Evolutionary conservation across 768 basidiomycete species (phyloP), one percentile per base, ranked within the genome.

Genomic region (Suillus luteus): DNA sequence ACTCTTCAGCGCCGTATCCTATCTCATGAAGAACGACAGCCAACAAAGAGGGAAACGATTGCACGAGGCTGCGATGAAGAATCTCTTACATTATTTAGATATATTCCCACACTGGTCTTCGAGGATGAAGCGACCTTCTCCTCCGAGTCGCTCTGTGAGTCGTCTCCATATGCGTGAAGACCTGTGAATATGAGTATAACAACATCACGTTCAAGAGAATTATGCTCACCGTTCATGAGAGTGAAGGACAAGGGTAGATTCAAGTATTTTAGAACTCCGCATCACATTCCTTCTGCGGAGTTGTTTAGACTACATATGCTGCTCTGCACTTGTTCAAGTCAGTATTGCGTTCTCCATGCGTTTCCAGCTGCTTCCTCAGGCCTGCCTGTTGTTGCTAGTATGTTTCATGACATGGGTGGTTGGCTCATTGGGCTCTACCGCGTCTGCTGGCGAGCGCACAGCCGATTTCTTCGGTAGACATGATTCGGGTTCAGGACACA

Each of bases 41-140:
- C 80, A 85, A 79, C 80, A 84, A 83, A 82, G 79, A 86, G 87
- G 86, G 85, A 88, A 88, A 86, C 81, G 76, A 76, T 66, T 62
- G 67, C 67, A 69, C 77, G 65, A 72, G 68, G 70, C 66, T 68
- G 64, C 68, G 70, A 76, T 72, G 73, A 69, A 76, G 81, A 78
- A 77, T 75, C 80, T 85, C 88, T 89, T 85, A 89, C 88, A 89
- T 87, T 80, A 69, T 78, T 69, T 17, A 58, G 24, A 58, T 60
- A 49, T 48, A 51, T 64, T 24, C 59, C 62, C 59, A 57, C 55
- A 24, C 51, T 31, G 27, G 59, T 60, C 59, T 62, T 70, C 49
- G 73, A 73, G 51, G 75, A 73, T 51, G 76, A 73, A 61, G 76
- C 72, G 4, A 79, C 69, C 46, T 74, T 76, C 17, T 76, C 78